A percentile compares a stretch with the other conserved stretches of the same genome.
These are phyloP conservation scores for Salicornia ramosissima DNA, from an alignment of 148 eudicot genomes.

Conservation along the genomic window DNA sequence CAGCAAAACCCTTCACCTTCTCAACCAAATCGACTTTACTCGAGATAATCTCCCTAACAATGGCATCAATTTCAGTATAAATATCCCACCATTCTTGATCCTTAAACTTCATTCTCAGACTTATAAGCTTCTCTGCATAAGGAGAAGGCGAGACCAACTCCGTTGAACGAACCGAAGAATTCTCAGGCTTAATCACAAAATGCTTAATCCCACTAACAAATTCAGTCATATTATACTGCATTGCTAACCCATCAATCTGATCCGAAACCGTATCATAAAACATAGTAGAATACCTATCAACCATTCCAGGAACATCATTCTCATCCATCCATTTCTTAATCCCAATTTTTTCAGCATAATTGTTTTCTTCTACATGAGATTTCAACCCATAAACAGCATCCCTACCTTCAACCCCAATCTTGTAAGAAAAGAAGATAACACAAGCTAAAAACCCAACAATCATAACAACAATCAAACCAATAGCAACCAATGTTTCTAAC, in stretches of 20 bases:
- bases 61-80: conserved; percentile 57
- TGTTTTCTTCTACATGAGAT: conserved; percentile 65
- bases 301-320: conserved; percentile 84
- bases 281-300: conserved; percentile 62
- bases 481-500: conserved; percentile 75
- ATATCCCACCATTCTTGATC: conserved; percentile 71
- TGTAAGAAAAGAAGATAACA: conserved; percentile 73
- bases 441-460: conserved; percentile 65
- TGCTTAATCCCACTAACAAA: conserved; percentile 76
- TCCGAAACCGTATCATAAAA: conserved; percentile 69
- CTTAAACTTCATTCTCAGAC: conserved; percentile 55
- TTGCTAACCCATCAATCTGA: conserved; percentile 77
- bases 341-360: conserved; percentile 85
- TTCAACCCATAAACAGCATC: conserved; percentile 76
- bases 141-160: conserved; percentile 56
- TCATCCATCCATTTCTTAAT: conserved; percentile 90
- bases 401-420: conserved; percentile 84
- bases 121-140: conserved; percentile 54
- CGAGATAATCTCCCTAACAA: conserved; percentile 51
- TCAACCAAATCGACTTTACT: conserved; percentile 61
- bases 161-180: conserved; percentile 41
- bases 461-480: conserved; percentile 75
- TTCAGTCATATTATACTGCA: conserved; percentile 91
- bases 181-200: conserved; percentile 49
- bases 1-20: conserved; percentile 72